Conservation (phyloP, 73 alveolate species). For the Paramecium caudatum region DNA sequence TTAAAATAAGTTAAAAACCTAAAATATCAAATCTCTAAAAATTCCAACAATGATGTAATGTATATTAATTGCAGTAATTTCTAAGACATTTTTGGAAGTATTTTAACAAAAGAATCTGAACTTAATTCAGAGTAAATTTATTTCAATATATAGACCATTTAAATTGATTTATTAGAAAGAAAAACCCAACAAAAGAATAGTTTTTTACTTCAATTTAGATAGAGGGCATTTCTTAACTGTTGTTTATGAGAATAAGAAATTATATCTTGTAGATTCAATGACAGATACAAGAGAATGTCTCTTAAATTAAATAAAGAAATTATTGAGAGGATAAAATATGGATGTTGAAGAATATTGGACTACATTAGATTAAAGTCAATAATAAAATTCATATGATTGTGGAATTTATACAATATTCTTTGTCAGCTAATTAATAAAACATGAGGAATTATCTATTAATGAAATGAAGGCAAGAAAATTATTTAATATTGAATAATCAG, state of each 20-base stretch:
- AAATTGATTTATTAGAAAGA: no score
- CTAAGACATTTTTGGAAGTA: slow-evolving; percentile 35
- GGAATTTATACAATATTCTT: not conserved
- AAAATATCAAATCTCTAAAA: not conserved
- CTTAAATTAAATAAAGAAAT: not conserved
- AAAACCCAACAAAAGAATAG: no score
- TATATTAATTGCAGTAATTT: not conserved
- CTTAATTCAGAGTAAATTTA: not conserved
- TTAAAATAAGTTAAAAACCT: not conserved
- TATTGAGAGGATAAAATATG: not conserved
- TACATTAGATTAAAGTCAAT: not conserved
- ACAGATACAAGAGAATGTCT: not conserved
- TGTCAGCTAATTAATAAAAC: not conserved
- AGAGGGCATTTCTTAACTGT: slow-evolving; percentile 28
- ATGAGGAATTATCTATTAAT: not conserved
- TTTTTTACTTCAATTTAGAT: slow-evolving; percentile 18
- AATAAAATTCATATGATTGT: slow-evolving; percentile 33
- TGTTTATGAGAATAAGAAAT: not conserved
- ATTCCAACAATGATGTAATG: not conserved
- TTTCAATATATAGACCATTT: no score
- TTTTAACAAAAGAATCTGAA: not conserved
- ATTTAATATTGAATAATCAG: not conserved
- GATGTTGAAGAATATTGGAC: not conserved
- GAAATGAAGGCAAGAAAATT: not conserved
- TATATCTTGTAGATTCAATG: slow-evolving; percentile 8